phyloP scores from a whole-genome alignment of 139 green algal genomes.

The Auxenochlorella protothecoides region DNA sequence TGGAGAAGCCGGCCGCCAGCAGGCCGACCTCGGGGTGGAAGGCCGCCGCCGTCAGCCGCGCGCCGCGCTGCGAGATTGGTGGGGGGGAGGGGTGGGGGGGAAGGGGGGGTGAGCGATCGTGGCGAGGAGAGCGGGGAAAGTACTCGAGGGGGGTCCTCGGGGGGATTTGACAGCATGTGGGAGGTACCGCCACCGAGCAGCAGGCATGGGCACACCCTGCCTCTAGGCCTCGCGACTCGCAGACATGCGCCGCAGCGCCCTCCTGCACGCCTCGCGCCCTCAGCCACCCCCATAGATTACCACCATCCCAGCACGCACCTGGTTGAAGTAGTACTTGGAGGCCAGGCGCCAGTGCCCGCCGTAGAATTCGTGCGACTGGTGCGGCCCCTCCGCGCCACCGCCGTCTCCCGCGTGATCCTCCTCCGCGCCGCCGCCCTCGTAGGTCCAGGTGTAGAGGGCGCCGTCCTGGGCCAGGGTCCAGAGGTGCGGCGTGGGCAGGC shows the following conservation, averaged over 20 bases:
- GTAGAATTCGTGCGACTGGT: slow-evolving; percentile 12
- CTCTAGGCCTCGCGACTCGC: slow-evolving; percentile 6
- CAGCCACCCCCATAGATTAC: too few relatives aligned
- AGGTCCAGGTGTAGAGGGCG: slow-evolving; percentile 73
- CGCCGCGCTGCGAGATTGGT: slow-evolving; percentile 41
- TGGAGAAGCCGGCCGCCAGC: slow-evolving; percentile 65
- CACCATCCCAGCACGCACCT: slow-evolving; percentile 6
- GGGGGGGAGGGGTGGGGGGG: not conserved
- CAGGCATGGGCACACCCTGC: slow-evolving; percentile 23
- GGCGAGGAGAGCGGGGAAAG: too few relatives aligned
- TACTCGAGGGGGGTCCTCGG: slow-evolving; percentile 2
- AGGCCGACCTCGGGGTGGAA: slow-evolving; percentile 47
- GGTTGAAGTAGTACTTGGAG: slow-evolving; percentile 70
- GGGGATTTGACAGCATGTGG: not conserved
- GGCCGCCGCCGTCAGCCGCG: slow-evolving; percentile 41
- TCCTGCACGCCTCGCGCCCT: slow-evolving; percentile 1
- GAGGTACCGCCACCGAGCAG: slow-evolving; percentile 18
- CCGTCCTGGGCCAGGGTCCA: slow-evolving; percentile 78
- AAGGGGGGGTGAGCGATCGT: slow-evolving; percentile 18
- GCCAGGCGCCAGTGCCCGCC: slow-evolving; percentile 65
- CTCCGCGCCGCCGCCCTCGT: slow-evolving; percentile 15
- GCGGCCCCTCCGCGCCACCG: not conserved
- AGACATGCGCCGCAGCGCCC: slow-evolving; percentile 12
- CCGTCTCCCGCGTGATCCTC: not conserved
- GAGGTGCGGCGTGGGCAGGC: slow-evolving; percentile 33